phyloP scores from a whole-genome alignment of 495 filamentous ascomycete genomes.

The Xylaria curta region DNA sequence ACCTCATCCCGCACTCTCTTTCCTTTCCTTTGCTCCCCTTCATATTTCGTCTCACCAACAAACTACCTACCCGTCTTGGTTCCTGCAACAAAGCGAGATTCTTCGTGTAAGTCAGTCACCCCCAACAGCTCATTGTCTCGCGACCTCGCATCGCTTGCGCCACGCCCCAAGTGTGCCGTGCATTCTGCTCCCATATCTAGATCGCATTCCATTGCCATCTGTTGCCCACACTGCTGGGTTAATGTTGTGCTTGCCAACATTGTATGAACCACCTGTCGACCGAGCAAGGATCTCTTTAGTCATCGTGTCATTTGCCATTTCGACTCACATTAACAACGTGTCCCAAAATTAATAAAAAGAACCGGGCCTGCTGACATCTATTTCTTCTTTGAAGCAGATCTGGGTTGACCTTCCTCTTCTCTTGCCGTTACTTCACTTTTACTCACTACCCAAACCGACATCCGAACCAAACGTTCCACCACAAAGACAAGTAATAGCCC shows the following conservation, averaged over 20 bases:
- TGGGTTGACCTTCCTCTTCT: constrained; percentile 1
- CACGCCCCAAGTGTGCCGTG: background rate
- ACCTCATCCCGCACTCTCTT: background rate
- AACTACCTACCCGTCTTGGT: constrained; percentile 1
- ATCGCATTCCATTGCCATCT: constrained; percentile 17
- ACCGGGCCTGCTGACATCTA: constrained; percentile 20
- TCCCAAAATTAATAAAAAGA: background rate
- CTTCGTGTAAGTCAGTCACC: constrained; percentile 11
- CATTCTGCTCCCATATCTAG: background rate
- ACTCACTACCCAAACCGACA: background rate
- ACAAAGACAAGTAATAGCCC: constrained; percentile 8
- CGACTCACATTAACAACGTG: background rate
- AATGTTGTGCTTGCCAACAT: background rate
- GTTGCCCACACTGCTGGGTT: background rate
- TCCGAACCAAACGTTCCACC: background rate
- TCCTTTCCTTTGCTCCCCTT: background rate
- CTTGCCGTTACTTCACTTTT: background rate
- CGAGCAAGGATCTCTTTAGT: background rate
- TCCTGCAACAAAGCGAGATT: constrained; percentile 11
- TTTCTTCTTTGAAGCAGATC: constrained; percentile 19
- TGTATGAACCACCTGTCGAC: background rate
- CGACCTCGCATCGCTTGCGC: background rate
- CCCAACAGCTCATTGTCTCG: constrained; percentile 9
- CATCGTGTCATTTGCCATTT: constrained; percentile 12
- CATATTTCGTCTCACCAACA: background rate